Base-by-base conservation (phyloP, 148 eudicot species). In the Vaccinium corymbosum region DNA sequence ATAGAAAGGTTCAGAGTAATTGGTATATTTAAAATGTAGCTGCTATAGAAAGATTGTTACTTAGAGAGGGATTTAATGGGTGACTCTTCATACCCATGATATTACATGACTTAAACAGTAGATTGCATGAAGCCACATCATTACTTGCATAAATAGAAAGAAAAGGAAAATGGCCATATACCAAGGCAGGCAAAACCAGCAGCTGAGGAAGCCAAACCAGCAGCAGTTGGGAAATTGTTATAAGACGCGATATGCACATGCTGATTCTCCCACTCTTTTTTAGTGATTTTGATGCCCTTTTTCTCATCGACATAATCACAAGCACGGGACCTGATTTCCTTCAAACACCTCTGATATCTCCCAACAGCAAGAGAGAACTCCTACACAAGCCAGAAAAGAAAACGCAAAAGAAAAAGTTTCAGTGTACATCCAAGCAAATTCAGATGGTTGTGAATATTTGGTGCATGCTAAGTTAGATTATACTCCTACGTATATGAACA, bases 121-220 rank as follows among this genome's bases (percentile, higher is more conserved):
- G 49, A 25, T n/a, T 19, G 29, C 3, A 78, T 16, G 9, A 29
- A 78, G 38, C 64, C 35, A 59, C 15, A 1, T 13, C 29, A 52
- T 8, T 32, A 79, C 50, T 16, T 42, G 72, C 55, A 29, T 22
- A 25, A 62, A 57, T 84, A 51, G 29, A 71, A 66, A 48, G 48
- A 27, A 55, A 72, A 32, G 56, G 48, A 80, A 57, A 55, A 80
- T 29, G 78, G 8, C 42, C 57, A 0, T 76, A 85, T 93, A 96
- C 99, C 27, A 27, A 27, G 95, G 91, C 99, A 96, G 66, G 99
- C 99, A 32, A 96, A 90, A 78, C 98, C 99, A 78, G 99, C 95
- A 86, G 99, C 99, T n/a, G 99, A 96, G 84, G 99, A 96, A 82
- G 99, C 99, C 86, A 96, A 87, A 77, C 99, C 99, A 82, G 99